A percentile compares a stretch with the other conserved stretches of the same genome.
Conservation (phyloP, 306 rosid species). For the Vicia faba region DNA sequence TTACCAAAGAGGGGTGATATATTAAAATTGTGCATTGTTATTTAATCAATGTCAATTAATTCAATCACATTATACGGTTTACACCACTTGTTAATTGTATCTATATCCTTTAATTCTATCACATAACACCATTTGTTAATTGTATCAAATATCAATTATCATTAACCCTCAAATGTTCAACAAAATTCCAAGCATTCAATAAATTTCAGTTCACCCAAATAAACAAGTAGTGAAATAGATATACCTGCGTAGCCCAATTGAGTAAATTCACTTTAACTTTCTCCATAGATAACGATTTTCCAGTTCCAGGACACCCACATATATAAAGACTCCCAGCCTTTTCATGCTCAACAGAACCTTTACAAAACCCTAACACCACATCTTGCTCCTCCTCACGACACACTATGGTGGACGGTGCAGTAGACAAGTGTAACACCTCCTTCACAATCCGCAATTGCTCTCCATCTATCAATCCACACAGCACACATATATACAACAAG, state of each 20-base stretch:
- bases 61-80: too few relatives aligned
- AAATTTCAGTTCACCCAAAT: not conserved
- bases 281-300: slow-evolving; percentile 77
- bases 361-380: slow-evolving; percentile 71
- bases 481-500: not conserved
- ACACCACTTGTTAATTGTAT: too few relatives aligned
- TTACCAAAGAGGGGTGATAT: not conserved
- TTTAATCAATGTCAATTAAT: not conserved
- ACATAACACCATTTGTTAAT: not conserved
- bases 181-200: not conserved
- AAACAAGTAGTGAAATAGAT: not conserved
- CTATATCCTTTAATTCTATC: not conserved
- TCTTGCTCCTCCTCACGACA: slow-evolving; percentile 84
- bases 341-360: slow-evolving; percentile 60
- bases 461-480: slow-evolving; percentile 42
- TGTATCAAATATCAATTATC: not conserved
- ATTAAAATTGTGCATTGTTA: not conserved
- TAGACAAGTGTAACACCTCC: slow-evolving; percentile 76
- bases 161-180: not conserved
- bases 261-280: slow-evolving; percentile 60
- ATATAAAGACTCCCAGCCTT: slow-evolving; percentile 82
- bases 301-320: slow-evolving; percentile 93
- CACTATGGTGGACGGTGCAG: slow-evolving; percentile 57
- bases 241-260: slow-evolving; percentile 71
- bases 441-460: slow-evolving; percentile 66